Evolutionary conservation across 257 asterid species (phyloP).

Genomic region (Eucommia ulmoides): DNA sequence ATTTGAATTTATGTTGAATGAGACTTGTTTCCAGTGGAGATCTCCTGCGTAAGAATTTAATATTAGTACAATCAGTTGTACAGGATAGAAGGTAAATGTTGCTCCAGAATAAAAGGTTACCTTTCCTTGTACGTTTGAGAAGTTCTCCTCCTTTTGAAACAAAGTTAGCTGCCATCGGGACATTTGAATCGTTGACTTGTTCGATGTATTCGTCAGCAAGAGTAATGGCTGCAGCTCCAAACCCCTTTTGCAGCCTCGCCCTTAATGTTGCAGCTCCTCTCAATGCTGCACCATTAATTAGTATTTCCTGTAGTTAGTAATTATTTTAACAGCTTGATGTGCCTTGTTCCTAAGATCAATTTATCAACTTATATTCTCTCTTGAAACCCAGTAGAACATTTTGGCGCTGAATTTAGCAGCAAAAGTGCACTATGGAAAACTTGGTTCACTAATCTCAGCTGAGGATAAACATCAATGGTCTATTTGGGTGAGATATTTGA

Average conservation of each 20-base stretch:
- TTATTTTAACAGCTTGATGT: too few relatives aligned
- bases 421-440: too few relatives aligned
- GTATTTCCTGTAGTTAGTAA: too few relatives aligned
- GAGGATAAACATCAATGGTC: not conserved
- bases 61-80: not conserved
- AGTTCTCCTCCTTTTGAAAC: slow-evolving; percentile 64
- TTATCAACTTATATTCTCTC: not conserved
- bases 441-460: too few relatives aligned
- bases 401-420: too few relatives aligned
- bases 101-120: slow-evolving; percentile 15
- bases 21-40: slow-evolving; percentile 83
- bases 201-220: slow-evolving; percentile 32
- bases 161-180: slow-evolving; percentile 31
- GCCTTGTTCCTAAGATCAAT: not conserved
- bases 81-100: slow-evolving; percentile 1
- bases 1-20: slow-evolving; percentile 52
- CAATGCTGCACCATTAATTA: slow-evolving; percentile 35
- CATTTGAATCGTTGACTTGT: slow-evolving; percentile 38
- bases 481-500: too few relatives aligned
- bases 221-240: slow-evolving; percentile 27
- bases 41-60: slow-evolving; percentile 46
- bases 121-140: slow-evolving; percentile 83
- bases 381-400: not conserved
- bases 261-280: slow-evolving; percentile 74
- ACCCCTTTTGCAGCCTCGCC: slow-evolving; percentile 50